Evolutionary conservation across 208 protist species (phyloP).

Genomic region (Jaenimonas drosophilae): DNA sequence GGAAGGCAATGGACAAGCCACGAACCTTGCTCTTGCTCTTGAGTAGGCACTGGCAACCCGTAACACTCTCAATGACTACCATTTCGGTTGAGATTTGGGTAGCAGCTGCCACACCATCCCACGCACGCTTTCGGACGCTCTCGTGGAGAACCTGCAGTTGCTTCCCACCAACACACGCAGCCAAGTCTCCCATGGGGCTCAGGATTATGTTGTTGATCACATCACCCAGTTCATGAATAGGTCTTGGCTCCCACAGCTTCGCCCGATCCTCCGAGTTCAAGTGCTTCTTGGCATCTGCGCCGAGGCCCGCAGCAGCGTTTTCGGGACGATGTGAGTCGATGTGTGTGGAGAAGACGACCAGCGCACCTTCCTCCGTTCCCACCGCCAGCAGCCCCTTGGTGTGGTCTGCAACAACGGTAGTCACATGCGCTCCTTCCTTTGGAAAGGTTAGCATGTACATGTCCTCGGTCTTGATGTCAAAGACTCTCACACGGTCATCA

Average conservation of each 20-base stretch:
- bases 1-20: slow-evolving; percentile 74
- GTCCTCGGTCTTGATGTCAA: slow-evolving; percentile 64
- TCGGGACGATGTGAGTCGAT: not conserved
- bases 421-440: slow-evolving; percentile 32
- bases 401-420: slow-evolving; percentile 25
- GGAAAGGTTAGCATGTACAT: slow-evolving; percentile 63
- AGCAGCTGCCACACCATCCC: slow-evolving; percentile 72
- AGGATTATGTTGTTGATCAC: slow-evolving; percentile 53
- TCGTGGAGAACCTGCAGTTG: slow-evolving; percentile 79
- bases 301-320: slow-evolving; percentile 1
- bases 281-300: not conserved
- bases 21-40: slow-evolving; percentile 60
- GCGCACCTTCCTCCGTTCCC: slow-evolving; percentile 55
- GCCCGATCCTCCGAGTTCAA: not conserved
- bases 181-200: slow-evolving; percentile 43
- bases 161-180: slow-evolving; percentile 35
- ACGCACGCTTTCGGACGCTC: slow-evolving; percentile 71
- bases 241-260: slow-evolving; percentile 53
- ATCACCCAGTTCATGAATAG: slow-evolving; percentile 56
- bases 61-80: slow-evolving; percentile 80
- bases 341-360: slow-evolving; percentile 30
- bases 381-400: slow-evolving; percentile 31
- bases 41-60: slow-evolving; percentile 76
- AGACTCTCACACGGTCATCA: slow-evolving; percentile 76
- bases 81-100: slow-evolving; percentile 82